Base-by-base conservation (phyloP, 805 yeast species). In the Citeromyces matritensis region DNA sequence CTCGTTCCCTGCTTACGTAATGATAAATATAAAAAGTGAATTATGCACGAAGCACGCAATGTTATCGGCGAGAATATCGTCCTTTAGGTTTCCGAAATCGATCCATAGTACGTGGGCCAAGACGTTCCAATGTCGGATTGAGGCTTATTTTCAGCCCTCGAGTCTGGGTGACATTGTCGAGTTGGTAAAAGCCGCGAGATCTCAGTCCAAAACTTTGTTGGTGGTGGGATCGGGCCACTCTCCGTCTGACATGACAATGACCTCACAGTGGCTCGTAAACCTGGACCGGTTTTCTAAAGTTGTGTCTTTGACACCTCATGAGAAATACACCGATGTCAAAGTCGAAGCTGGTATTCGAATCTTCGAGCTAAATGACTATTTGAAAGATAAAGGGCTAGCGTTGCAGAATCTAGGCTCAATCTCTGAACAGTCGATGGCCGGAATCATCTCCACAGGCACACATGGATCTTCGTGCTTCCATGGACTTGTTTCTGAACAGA, bases 401-500 rank as follows among this genome's bases (percentile, higher is more conserved):
- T 60, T 88, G 35, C 97, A 88, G 53, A 88, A 81, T 45, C 59
- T 91, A 44, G 97, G 97, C 1, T 85, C 96, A 1, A 88, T 88
- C 33, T 73, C 91, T 26, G 95, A 84, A 38, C 97, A 88, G 50
- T 80, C 94, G 10, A 63, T 85, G 15, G 97, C 94, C 3, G 98
- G 98, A n/a, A 73, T 86, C 40, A 84, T 91, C 29, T 79, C 94
- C 2, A 88, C 97, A 0, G 97, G 97, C 19, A 85, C 97, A 1
- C 98, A 88, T 48, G 98, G 98, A 6, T 80, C 96, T 1, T 76
- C 94, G 7, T 93, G 88, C 27, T 82, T 67, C 49, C 97, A 91
- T 45, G 96, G 97, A 1, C 60, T 86, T 24, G 80, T 88, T 2
- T 72, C 91, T 6, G 88, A 84, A 43, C 95, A 85, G 51, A 65